Percentiles rank a stretch among this genome's conserved stretches.
Conservation (phyloP, 1,284 basidiomycete genomes). For the Cutaneotrichosporon sp. region DNA sequence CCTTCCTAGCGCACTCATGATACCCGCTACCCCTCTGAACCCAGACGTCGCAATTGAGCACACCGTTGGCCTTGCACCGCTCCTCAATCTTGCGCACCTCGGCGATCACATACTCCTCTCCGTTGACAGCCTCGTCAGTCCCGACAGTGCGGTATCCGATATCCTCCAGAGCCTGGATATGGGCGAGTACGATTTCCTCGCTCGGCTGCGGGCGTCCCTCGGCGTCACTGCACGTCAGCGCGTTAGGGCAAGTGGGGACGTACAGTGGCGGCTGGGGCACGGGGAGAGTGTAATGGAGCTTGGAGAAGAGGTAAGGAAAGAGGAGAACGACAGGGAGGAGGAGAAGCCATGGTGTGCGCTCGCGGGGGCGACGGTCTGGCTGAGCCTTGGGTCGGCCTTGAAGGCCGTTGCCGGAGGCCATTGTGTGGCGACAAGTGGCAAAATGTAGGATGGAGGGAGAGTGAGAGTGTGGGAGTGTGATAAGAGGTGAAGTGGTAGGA, state of each 20-base stretch:
- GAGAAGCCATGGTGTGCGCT: constrained; percentile 21
- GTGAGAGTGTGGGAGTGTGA: not conserved
- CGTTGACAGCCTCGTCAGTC: constrained; percentile 79
- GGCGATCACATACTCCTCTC: constrained; percentile 76
- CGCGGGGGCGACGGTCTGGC: not conserved
- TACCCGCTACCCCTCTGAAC: constrained; percentile 78
- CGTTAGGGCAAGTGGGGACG: not conserved
- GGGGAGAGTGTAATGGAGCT: constrained; percentile 43
- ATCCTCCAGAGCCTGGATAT: constrained; percentile 59
- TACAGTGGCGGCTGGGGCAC: constrained; percentile 32
- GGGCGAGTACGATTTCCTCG: constrained; percentile 43
- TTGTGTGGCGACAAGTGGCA: not conserved
- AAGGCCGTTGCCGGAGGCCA: not conserved
- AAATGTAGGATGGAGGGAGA: not conserved
- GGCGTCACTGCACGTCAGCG: constrained; percentile 29
- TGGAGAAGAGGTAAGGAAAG: constrained; percentile 34
- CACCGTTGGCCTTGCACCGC: constrained; percentile 62
- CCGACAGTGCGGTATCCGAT: constrained; percentile 93
- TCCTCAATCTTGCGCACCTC: constrained; percentile 64
- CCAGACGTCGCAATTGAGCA: constrained; percentile 82
- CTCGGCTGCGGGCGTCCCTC: constrained; percentile 39
- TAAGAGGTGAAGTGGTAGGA: too few species aligned
- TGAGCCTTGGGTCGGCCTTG: not conserved
- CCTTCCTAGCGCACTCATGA: constrained; percentile 63
- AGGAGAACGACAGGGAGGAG: constrained; percentile 36